A percentile compares a stretch with the other conserved stretches of the same genome.
These are phyloP conservation scores for Aspergillus caelatus DNA, from an alignment of 2,329 filamentous ascomycete genomes.

Conservation along the genomic window DNA sequence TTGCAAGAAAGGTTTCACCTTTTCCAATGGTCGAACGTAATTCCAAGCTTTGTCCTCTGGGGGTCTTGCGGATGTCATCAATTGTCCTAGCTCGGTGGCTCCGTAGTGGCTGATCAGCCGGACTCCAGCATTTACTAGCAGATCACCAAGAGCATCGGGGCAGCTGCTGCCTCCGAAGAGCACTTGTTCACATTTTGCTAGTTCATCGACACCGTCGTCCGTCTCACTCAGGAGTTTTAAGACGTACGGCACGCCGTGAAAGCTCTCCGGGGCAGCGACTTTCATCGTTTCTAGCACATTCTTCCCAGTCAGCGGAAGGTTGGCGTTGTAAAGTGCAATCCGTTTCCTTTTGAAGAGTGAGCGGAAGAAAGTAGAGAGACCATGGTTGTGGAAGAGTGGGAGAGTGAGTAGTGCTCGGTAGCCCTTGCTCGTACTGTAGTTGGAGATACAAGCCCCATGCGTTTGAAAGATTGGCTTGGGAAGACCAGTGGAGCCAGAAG, in stretches of 20 bases:
- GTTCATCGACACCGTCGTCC: no score
- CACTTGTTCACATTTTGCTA: no score
- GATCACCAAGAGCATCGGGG: no score
- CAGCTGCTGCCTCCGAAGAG: no score
- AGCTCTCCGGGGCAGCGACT: conserved; percentile 31
- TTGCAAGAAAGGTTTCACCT: no score
- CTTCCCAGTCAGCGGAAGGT: conserved; percentile 15
- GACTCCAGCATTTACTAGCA: no score
- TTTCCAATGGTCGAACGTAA: conserved; percentile 48
- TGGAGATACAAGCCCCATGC: conserved; percentile 54
- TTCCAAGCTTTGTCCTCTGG: conserved; percentile 62
- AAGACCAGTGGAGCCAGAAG: conserved; percentile 61
- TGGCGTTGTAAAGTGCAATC: no score
- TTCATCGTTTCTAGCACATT: conserved; percentile 43
- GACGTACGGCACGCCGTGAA: conserved; percentile 66
- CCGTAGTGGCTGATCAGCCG: conserved; percentile 46
- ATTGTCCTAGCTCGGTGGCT: conserved; percentile 62
- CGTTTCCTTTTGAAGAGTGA: no score
- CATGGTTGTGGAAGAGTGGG: no score
- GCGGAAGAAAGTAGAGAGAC: no score
- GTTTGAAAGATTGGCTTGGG: conserved; percentile 65
- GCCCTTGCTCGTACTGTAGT: conserved; percentile 46
- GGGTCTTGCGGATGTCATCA: conserved; percentile 62
- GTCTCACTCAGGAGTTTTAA: conserved; percentile 63
- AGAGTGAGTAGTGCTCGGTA: no score